phyloP scores from a whole-genome alignment of 345 rosid species.

The Trapa incisa region DNA sequence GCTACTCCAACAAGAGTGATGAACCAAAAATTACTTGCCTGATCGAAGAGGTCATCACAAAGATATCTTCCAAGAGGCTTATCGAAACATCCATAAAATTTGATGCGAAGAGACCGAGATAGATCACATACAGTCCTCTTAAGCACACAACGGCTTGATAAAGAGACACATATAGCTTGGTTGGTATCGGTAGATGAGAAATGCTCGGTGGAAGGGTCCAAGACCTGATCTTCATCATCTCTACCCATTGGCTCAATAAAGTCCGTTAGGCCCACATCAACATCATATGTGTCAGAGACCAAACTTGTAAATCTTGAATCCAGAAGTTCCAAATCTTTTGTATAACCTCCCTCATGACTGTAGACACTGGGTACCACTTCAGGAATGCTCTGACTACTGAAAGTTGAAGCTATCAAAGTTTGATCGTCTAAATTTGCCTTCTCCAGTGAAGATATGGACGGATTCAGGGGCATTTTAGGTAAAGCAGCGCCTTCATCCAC shows the following conservation, averaged over 20 bases:
- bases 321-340: conserved; percentile 1
- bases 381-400: conserved; percentile 1
- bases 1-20: background rate
- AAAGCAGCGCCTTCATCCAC: conserved; percentile 98
- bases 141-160: conserved; percentile 72
- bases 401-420: conserved; percentile 20
- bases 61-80: conserved; percentile 92
- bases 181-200: conserved; percentile 67
- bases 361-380: conserved; percentile 12
- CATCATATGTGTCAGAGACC: conserved; percentile 18
- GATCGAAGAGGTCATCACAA: conserved; percentile 69
- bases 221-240: conserved; percentile 37
- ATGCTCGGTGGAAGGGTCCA: conserved; percentile 49
- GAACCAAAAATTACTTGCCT: conserved; percentile 27
- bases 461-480: conserved; percentile 45
- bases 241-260: conserved; percentile 12
- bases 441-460: conserved; percentile 30
- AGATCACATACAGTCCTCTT: conserved; percentile 88
- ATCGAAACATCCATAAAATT: conserved; percentile 90
- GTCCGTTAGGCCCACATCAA: conserved; percentile 18
- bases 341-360: conserved; percentile 1
- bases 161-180: conserved; percentile 85
- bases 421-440: conserved; percentile 25
- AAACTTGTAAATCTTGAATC: conserved; percentile 19
- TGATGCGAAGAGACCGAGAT: conserved; percentile 76